Conservation (phyloP, 495 filamentous ascomycete genomes). For the Massariosphaeria phaeospora region DNA sequence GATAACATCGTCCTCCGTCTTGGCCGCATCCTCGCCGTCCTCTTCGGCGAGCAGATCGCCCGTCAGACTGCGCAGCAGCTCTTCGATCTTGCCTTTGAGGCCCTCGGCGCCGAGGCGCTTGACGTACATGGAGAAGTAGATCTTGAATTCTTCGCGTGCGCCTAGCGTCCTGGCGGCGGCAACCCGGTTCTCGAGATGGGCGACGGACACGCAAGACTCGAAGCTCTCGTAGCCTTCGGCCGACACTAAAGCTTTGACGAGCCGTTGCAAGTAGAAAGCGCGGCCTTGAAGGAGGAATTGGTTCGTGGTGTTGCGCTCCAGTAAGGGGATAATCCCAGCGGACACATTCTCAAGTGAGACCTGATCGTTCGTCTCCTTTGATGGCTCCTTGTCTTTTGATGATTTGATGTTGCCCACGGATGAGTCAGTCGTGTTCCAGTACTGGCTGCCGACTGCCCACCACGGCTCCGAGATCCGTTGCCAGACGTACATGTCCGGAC, state of each 20-base stretch:
- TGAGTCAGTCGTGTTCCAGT: conserved; percentile 86
- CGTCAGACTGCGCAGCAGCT: conserved; percentile 72
- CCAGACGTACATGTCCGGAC: conserved; percentile 78
- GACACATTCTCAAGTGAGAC: conserved; percentile 63
- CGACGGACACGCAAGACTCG: conserved; percentile 84
- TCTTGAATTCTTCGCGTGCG: conserved; percentile 80
- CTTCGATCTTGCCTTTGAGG: conserved; percentile 79
- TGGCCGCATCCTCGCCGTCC: conserved; percentile 47
- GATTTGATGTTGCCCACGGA: conserved; percentile 62
- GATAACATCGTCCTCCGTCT: conserved; percentile 57
- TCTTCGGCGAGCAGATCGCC: conserved; percentile 62
- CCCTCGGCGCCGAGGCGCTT: conserved; percentile 92
- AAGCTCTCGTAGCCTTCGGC: conserved; percentile 89
- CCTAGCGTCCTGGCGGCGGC: conserved; percentile 82
- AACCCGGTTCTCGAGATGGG: conserved; percentile 91
- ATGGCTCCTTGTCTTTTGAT: conserved; percentile 43
- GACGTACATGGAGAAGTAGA: conserved; percentile 93
- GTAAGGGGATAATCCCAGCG: conserved; percentile 82
- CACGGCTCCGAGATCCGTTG: conserved; percentile 89
- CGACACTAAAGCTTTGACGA: conserved; percentile 78
- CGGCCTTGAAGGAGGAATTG: conserved; percentile 88
- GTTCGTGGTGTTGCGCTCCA: conserved; percentile 91
- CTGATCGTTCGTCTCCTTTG: conserved; percentile 46
- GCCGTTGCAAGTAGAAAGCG: conserved; percentile 78
- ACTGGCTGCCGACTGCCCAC: conserved; percentile 98